Base-by-base conservation (phyloP, 2,329 filamentous ascomycete species). In the Monilinia fructigena region DNA sequence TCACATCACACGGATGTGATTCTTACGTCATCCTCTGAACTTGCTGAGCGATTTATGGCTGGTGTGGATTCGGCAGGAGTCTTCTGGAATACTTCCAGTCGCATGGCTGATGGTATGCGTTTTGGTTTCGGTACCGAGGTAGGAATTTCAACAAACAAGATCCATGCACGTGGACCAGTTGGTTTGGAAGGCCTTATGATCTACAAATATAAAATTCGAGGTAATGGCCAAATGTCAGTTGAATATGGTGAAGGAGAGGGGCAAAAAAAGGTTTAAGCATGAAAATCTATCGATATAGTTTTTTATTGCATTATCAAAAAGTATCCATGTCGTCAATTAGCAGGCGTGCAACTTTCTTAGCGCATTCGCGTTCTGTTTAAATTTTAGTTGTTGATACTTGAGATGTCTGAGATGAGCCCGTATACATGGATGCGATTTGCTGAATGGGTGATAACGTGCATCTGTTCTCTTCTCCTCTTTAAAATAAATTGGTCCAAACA, bases 111-210 rank as follows among this genome's bases (percentile, higher is more conserved):
- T 77, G 95, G 95, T 10, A 97, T 96, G 90, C 85, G 95, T 53
- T 98, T 96, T 77, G 95, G 95, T 10, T 99, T 99, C 79, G 95
- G 95, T 58, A 98, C 95, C 0, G 95, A 99, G 80, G 95, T 99
- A 31, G 95, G 95, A 65, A 98, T 99, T 79, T 96, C 91, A 80
- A 99, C 95, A 60, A 99, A 97, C 82, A 99, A 98, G 82, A 97
- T 99, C 70, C 95, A 99, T 77, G 91, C 92, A 1, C 83, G 95
- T 61, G 95, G 95, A 0, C 95, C 95, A 0, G 95, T 99, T 7
- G 95, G 95, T 1, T 81, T 99, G 63, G 95, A 98, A 75, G 95
- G 95, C 0, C 79, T 99, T 77, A 97, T 92, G 76, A 98, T 98
- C 69, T 97, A 99, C 81, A 97, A 97, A 82, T 99, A 97, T 82